Evolutionary conservation across 108 stramenopile genomes (phyloP).

Genomic region (Cyclotella cryptica): DNA sequence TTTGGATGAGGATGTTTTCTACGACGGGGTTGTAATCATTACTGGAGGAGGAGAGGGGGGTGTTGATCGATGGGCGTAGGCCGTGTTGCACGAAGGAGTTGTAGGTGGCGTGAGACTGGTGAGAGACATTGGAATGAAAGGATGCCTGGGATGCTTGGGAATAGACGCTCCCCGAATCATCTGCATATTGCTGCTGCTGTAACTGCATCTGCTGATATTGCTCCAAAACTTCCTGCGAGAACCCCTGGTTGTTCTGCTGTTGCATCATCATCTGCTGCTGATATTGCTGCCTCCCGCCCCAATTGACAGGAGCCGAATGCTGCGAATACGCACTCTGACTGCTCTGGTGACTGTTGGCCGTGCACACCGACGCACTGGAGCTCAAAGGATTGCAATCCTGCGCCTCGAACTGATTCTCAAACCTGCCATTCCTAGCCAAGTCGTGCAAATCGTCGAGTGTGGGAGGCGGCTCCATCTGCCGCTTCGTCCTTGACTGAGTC

Average conservation of each 20-base stretch:
- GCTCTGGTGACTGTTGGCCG: slow-evolving; percentile 29
- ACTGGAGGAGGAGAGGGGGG: not conserved
- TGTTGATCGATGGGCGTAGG: slow-evolving; percentile 1
- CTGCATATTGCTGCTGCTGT: slow-evolving; percentile 26
- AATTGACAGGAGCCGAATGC: slow-evolving; percentile 42
- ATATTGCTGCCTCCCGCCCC: slow-evolving; percentile 15
- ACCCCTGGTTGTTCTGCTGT: slow-evolving; percentile 26
- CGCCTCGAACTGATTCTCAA: not conserved
- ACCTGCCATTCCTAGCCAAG: slow-evolving; percentile 13
- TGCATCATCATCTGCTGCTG: slow-evolving; percentile 31
- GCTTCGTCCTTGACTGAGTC: not conserved
- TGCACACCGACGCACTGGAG: slow-evolving; percentile 38
- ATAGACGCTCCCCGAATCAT: slow-evolving; percentile 44
- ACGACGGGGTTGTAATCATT: slow-evolving; percentile 15
- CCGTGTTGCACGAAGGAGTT: slow-evolving; percentile 20
- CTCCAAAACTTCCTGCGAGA: slow-evolving; percentile 18
- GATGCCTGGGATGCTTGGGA: slow-evolving; percentile 37
- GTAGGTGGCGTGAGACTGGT: slow-evolving; percentile 30
- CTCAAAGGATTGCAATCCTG: not conserved
- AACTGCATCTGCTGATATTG: slow-evolving; percentile 14
- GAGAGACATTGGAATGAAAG: slow-evolving; percentile 38
- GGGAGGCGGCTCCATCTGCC: slow-evolving; percentile 14
- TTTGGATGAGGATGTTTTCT: slow-evolving; percentile 12
- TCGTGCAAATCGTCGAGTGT: slow-evolving; percentile 12
- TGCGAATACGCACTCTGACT: slow-evolving; percentile 39